phyloP scores from a whole-genome alignment of 202 grass and related monocot genomes.

The Bolboschoenoplectus hybrid region DNA sequence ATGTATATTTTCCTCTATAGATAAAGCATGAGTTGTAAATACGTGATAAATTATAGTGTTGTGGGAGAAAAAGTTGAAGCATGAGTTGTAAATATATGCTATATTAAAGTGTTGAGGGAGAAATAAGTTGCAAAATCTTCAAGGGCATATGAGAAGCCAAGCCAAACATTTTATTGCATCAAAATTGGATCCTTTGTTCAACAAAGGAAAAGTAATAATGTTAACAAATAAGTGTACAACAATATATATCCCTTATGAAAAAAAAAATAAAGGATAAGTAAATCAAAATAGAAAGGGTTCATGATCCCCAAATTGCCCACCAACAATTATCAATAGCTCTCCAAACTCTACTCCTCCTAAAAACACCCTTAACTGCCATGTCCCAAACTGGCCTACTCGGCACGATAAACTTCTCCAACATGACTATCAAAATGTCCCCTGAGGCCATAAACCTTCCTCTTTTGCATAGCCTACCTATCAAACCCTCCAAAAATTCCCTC shows the following conservation, averaged over 20 bases:
- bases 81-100: too few relatives aligned
- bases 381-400: slow-evolving; percentile 61
- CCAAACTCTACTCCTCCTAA: slow-evolving; percentile 48
- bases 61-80: background rate
- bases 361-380: slow-evolving; percentile 57
- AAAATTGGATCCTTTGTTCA: slow-evolving; percentile 14
- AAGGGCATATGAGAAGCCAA: background rate
- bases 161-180: slow-evolving; percentile 23
- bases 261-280: slow-evolving; percentile 25
- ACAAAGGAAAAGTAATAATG: background rate
- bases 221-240: slow-evolving; percentile 11
- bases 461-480: slow-evolving; percentile 63
- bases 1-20: background rate
- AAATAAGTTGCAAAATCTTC: background rate
- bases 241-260: slow-evolving; percentile 26
- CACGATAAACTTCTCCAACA: slow-evolving; percentile 69
- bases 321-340: slow-evolving; percentile 68
- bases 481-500: slow-evolving; percentile 75
- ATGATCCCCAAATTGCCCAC: slow-evolving; percentile 66
- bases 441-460: slow-evolving; percentile 64
- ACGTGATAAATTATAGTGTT: background rate
- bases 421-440: slow-evolving; percentile 60
- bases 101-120: background rate
- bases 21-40: background rate
- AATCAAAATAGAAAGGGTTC: slow-evolving; percentile 30